Evolutionary conservation across 1,284 basidiomycete species (phyloP).

Genomic region (Anthracocystis setariae): DNA sequence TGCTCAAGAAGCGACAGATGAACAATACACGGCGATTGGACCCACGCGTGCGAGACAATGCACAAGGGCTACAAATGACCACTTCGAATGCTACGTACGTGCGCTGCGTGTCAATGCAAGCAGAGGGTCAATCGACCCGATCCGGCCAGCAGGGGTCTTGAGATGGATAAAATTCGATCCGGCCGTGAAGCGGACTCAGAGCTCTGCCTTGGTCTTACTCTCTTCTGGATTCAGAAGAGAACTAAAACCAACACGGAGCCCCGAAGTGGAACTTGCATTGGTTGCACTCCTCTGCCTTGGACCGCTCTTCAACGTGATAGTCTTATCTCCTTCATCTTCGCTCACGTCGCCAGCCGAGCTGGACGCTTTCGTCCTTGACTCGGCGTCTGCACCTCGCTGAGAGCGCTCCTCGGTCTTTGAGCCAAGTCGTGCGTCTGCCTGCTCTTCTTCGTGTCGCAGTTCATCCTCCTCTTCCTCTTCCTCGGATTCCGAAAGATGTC

Average conservation of each 20-base stretch:
- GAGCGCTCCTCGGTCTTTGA: slow-evolving; percentile 10
- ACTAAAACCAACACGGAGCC: slow-evolving; percentile 32
- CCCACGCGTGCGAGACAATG: background rate
- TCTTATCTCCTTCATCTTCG: slow-evolving; percentile 39
- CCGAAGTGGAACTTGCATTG: slow-evolving; percentile 26
- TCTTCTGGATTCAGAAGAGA: slow-evolving; percentile 41
- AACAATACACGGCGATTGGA: background rate
- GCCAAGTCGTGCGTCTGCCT: background rate
- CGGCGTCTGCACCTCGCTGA: slow-evolving; percentile 3
- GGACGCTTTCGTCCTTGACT: slow-evolving; percentile 7
- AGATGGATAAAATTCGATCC: no score
- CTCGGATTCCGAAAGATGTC: slow-evolving; percentile 36
- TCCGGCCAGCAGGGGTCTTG: no score
- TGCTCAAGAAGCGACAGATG: background rate
- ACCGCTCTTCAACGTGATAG: slow-evolving; percentile 31
- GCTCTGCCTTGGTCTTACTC: slow-evolving; percentile 21
- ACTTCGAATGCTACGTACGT: no score
- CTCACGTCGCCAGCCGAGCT: slow-evolving; percentile 12
- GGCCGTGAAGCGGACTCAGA: slow-evolving; percentile 1
- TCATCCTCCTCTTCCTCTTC: slow-evolving; percentile 46
- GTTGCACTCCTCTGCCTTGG: slow-evolving; percentile 31
- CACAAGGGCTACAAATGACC: no score
- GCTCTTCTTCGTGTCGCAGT: slow-evolving; percentile 25
- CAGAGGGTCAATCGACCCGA: no score
- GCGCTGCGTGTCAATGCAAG: no score